Evolutionary conservation across 768 basidiomycete species (phyloP).

Genomic region (Pulveroboletus sp.): DNA sequence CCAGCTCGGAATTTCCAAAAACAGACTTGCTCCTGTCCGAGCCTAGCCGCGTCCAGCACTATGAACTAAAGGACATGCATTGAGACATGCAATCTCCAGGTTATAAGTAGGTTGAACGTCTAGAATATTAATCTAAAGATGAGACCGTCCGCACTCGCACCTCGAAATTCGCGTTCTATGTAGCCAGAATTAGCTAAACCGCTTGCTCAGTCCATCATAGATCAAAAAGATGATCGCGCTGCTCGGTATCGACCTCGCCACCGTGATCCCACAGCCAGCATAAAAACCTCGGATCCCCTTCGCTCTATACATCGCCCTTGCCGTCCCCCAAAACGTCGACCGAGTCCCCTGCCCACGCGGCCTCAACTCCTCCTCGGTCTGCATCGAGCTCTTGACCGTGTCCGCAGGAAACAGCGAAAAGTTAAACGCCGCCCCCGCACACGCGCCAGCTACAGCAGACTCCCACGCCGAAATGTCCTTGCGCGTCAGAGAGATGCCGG

Average conservation of each 20-base stretch:
- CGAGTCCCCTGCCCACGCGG: conserved; percentile 39
- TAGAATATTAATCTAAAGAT: no score
- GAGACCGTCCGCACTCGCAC: no score
- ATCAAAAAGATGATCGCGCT: conserved; percentile 92
- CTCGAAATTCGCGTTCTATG: conserved; percentile 23
- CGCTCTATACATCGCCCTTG: conserved; percentile 63
- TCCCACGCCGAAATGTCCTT: conserved; percentile 68
- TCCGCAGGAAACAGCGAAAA: conserved; percentile 93
- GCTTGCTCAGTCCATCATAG: conserved; percentile 69
- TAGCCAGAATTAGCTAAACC: no score
- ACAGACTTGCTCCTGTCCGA: background rate
- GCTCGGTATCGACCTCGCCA: conserved; percentile 78
- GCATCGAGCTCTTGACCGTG: conserved; percentile 90
- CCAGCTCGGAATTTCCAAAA: background rate
- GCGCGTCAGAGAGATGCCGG: conserved; percentile 29
- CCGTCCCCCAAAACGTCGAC: conserved; percentile 53
- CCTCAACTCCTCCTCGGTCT: conserved; percentile 87
- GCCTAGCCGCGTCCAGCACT: no score
- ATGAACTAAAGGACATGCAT: no score
- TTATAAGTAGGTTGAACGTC: no score
- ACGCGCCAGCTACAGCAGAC: conserved; percentile 80
- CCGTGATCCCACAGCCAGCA: conserved; percentile 90
- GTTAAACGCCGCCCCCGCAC: conserved; percentile 82
- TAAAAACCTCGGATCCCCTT: conserved; percentile 85
- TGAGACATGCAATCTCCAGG: no score